Evolutionary conservation across 208 protist species (phyloP), one percentile per base, ranked within the genome.

Genomic region (Giardia muris): DNA sequence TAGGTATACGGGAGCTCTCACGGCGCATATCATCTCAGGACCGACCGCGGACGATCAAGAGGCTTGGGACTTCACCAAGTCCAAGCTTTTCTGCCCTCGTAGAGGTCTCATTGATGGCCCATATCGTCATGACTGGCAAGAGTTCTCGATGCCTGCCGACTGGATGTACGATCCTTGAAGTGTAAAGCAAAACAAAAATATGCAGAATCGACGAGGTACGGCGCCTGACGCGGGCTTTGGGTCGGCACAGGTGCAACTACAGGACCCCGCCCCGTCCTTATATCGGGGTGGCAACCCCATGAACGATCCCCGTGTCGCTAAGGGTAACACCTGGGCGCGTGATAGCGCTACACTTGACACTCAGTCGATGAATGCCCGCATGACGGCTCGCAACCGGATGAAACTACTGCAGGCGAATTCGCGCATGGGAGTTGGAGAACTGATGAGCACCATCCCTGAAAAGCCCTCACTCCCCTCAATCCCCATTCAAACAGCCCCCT

Each of bases 101-200:
- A 90, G 87, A 90, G 87, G 87, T 3, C 87, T 90, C 48, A 2
- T 2, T 0, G 87, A 90, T 45, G 87, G 87, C 1, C 87, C 87
- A 19, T 90, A 90, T 43, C 4, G 19, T 3, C 42, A 89, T 43
- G 86, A 89, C 19, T 89, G 86, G 86, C 57, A 76, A 76, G 57
- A 76, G 30, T 30, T 76, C 10, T 30, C 10, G 19, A 10, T 76
- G 10, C 57, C 57, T 76, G 57, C 30, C 30, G 10, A 76, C 30
- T 76, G 57, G 57, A 10, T 39, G 10, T 39, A 76, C 57, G 30
- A 76, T 76, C 10, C 30, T 10, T 76, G 30, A 76, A 30, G 19
- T 76, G 19, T 76, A 39, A 10, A 10, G 30, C 57, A 76, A 30
- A n/a, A n/a, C n/a, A n/a, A n/a, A n/a, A n/a, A n/a, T n/a, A n/a